Evolutionary conservation across 129 eudicot genomes (phyloP), one percentile per base, ranked within the genome.

Genomic region (Lactuca saligna): DNA sequence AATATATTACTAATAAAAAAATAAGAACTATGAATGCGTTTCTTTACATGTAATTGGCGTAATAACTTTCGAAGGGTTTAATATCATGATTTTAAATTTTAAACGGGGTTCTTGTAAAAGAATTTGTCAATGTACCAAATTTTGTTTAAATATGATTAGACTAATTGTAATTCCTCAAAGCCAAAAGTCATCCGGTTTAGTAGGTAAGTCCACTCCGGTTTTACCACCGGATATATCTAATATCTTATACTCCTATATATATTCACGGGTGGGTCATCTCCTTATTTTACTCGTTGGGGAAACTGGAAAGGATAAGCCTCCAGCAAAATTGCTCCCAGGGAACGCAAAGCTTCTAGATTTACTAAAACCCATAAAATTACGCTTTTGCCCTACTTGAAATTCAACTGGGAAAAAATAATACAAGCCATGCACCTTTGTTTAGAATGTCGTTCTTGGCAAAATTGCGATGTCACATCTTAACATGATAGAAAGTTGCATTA

Each of bases 221-320:
- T 66, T 54, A 63, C 78, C 46, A 42, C 67, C 66, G 76, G 76
- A 42, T 42, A 42, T 70, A 63, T 57, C 32, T 1, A 9, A 1
- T 25, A 25, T 57, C 32, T 1, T 29, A 25, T 25, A 25, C 29
- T 25, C 29, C 1, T 25, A 25, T 25, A 25, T 25, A 25, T 25
- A 25, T 1, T 69, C 65, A 61, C 65, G 63, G 31, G 70, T 7
- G 63, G 31, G 70, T 7, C 25, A 38, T 63, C 13, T 49, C 37
- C 35, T 48, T 66, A 35, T 44, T 55, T 68, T 57, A 58, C 44
- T 34, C n/a, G 61, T 42, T 42, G 42, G 44, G 63, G 60, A 25
- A 25, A 0, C 29, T 25, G 29, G 49, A 32, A 65, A 65, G 65
- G 79, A 75, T 65, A 46, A 57, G 38, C 13, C 60, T 14, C 49